Percentiles rank a stretch among this genome's conserved stretches.
Evolutionary conservation across 345 rosid genomes (phyloP).

Genomic region (Euphorbia pulcherrima): DNA sequence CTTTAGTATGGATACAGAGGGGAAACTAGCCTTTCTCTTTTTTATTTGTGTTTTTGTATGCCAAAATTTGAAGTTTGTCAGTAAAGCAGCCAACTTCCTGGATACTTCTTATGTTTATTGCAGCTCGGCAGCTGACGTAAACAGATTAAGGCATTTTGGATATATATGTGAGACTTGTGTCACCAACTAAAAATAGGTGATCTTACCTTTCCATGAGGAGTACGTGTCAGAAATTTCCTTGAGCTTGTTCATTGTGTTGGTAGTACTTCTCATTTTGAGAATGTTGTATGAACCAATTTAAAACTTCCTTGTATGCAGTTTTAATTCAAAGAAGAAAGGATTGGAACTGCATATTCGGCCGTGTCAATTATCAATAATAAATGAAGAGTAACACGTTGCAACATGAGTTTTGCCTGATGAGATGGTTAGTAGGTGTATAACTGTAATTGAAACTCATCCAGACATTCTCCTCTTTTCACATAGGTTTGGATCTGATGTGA

Average conservation of each 20-base stretch:
- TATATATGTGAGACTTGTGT: background rate
- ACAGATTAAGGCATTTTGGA: background rate
- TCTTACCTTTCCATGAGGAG: background rate
- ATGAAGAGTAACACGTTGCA: background rate
- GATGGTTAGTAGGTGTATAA: background rate
- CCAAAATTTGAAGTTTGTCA: background rate
- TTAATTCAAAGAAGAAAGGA: background rate
- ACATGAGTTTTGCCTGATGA: background rate
- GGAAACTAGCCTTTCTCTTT: background rate
- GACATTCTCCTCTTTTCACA: constrained; percentile 10
- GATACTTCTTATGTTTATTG: background rate
- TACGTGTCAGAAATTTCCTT: background rate
- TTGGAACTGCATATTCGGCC: background rate
- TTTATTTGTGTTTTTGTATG: background rate
- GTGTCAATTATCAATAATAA: background rate
- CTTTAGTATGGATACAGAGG: background rate
- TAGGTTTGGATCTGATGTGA: constrained; percentile 96
- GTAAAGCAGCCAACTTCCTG: background rate
- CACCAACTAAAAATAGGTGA: background rate
- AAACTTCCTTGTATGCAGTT: background rate
- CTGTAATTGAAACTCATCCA: background rate
- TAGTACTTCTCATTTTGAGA: background rate
- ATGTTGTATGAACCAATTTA: background rate
- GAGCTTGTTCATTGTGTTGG: constrained; percentile 1
- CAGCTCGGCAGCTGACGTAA: background rate